phyloP scores from a whole-genome alignment of 345 rosid species.

The Aurinia saxatilis region DNA sequence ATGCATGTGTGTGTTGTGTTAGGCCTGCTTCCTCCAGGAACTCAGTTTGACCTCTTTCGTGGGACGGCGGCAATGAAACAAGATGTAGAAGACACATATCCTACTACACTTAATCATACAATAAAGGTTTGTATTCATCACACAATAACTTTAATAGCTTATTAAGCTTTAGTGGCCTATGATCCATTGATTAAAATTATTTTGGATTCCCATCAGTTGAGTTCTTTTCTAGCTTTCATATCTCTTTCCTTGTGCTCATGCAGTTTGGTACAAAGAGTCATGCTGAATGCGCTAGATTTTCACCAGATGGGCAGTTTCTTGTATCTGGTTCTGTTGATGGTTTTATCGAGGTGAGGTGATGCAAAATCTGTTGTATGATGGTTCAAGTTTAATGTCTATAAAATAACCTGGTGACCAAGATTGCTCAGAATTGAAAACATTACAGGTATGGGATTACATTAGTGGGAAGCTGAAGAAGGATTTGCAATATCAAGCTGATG shows the following conservation, averaged over 20 bases:
- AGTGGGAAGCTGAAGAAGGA: slow-evolving; percentile 99
- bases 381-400: background rate
- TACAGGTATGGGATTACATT: slow-evolving; percentile 93
- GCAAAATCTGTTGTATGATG: background rate
- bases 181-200: background rate
- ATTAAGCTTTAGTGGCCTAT: background rate
- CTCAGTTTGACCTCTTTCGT: slow-evolving; percentile 93
- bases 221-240: background rate
- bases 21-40: slow-evolving; percentile 97
- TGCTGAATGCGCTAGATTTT: slow-evolving; percentile 92
- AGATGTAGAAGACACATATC: slow-evolving; percentile 89
- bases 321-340: slow-evolving; percentile 96
- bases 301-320: slow-evolving; percentile 98
- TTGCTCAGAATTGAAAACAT: slow-evolving; percentile 18
- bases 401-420: slow-evolving; percentile 12
- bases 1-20: slow-evolving; percentile 18
- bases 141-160: slow-evolving; percentile 1
- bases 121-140: slow-evolving; percentile 61
- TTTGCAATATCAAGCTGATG: slow-evolving; percentile 97
- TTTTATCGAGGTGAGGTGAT: slow-evolving; percentile 68
- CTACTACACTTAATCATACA: slow-evolving; percentile 69
- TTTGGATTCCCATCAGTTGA: background rate
- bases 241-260: slow-evolving; percentile 21
- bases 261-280: slow-evolving; percentile 96
- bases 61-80: slow-evolving; percentile 99